Evolutionary conservation across 345 rosid genomes (phyloP), one percentile per base, ranked within the genome.

Genomic region (Populus alba): DNA sequence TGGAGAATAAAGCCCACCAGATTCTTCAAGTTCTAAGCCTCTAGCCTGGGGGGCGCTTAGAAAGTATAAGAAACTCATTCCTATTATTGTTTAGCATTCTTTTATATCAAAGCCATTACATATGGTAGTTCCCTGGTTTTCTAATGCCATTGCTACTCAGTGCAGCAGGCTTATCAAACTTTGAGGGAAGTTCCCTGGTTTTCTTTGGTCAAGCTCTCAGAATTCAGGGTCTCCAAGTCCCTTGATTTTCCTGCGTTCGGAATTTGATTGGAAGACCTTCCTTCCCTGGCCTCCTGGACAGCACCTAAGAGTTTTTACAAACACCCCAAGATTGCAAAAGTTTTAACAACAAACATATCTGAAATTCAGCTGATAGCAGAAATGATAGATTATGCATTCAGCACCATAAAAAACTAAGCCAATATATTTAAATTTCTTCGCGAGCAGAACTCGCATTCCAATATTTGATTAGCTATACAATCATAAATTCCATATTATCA

Each of bases 1-100:
- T 53, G 90, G 18, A 63, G 90, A 79, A 84, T 83, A 95, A 66
- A 87, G 81, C 13, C 97, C 97, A 66, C 73, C 87, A 3, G 87
- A 71, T 71, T 75, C 85, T 69, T 86, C 95, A 71, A 66, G 67
- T 75, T 89, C 88, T 33, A 84, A 69, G 72, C 81, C 91, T 85
- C 94, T 83, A 53, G 88, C 93, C 98, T 94, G 87, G 51, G 66
- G 49, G 4, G 4, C 33, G 33, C 35, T 76, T 66, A 31, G 35
- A 20, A 9, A 67, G 13, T 8, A 1, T 37, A 20, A 20, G n/a
- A 3, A 29, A 72, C 55, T 39, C 20, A 23, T 17, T 38, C 43
- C 12, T 15, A 43, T 59, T 59, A 27, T 13, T 29, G 31, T 35
- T 55, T 72, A 35, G 25, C 37, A 5, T 72, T 7, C 55, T 1